Evolutionary conservation across 176 grass and related monocot genomes (phyloP).

Genomic region (Luzula sylvatica): DNA sequence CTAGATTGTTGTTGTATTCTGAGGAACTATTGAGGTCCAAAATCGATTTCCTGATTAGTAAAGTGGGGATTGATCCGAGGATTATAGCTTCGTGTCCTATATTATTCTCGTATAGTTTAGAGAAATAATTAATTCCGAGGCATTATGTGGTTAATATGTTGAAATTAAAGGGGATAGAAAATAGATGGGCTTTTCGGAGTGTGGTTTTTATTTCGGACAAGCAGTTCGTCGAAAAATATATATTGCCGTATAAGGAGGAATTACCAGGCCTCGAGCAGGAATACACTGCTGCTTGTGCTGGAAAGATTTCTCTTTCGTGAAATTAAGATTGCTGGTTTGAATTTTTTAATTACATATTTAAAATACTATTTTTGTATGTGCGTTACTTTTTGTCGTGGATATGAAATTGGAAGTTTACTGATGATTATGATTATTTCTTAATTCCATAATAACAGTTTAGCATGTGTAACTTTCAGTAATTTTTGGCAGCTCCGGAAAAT

Average conservation of each 20-base stretch:
- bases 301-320: neutral
- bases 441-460: too few relatives aligned
- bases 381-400: too few relatives aligned
- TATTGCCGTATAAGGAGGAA: neutral
- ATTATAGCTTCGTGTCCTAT: neutral
- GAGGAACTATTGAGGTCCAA: neutral
- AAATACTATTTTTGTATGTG: too few relatives aligned
- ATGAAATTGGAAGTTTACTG: too few relatives aligned
- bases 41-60: conserved; percentile 5
- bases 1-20: neutral
- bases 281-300: conserved; percentile 1
- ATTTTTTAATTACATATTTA: too few relatives aligned
- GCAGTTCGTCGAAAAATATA: neutral
- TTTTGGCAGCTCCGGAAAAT: too few relatives aligned
- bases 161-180: neutral
- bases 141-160: neutral
- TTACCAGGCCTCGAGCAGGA: neutral
- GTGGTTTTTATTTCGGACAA: neutral
- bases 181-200: neutral
- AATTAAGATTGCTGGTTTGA: too few relatives aligned
- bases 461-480: too few relatives aligned
- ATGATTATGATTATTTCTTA: too few relatives aligned
- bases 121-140: neutral
- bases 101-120: neutral
- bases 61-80: neutral